Conservation (phyloP, 345 rosid species). For the Aegle marmelos region DNA sequence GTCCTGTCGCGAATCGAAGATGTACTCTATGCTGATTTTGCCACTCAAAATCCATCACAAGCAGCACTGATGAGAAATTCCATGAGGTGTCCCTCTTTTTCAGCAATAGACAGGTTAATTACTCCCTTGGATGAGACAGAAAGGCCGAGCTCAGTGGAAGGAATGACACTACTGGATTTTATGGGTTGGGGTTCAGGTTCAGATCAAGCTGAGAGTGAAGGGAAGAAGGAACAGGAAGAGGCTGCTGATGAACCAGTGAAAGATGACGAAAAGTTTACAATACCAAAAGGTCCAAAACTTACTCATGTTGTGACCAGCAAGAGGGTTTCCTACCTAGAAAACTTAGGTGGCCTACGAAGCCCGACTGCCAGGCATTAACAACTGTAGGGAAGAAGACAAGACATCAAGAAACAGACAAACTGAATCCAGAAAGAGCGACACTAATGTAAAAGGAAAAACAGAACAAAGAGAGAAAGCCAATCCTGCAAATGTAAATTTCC, state of each 20-base stretch:
- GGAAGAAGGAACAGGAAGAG: conserved; percentile 29
- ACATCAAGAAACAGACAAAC: neutral
- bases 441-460: neutral
- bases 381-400: neutral
- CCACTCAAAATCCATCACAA: conserved; percentile 50
- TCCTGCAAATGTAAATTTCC: conserved; percentile 6
- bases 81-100: conserved; percentile 7
- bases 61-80: conserved; percentile 34
- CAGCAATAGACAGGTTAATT: neutral
- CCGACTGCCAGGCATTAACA: conserved; percentile 60
- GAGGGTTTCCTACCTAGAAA: conserved; percentile 65
- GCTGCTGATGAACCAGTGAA: conserved; percentile 26
- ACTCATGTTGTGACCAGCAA: conserved; percentile 38
- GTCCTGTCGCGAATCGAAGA: conserved; percentile 79
- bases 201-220: conserved; percentile 36
- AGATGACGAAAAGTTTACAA: conserved; percentile 37
- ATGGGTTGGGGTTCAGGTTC: conserved; percentile 58
- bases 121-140: conserved; percentile 17
- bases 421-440: neutral
- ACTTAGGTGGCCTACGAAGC: conserved; percentile 57
- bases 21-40: conserved; percentile 62
- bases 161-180: conserved; percentile 60
- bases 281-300: conserved; percentile 26
- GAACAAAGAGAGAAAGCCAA: conserved; percentile 17
- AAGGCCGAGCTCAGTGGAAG: conserved; percentile 29